Evolutionary conservation across 495 filamentous ascomycete species (phyloP).

Genomic region (Aspergillus leporis): DNA sequence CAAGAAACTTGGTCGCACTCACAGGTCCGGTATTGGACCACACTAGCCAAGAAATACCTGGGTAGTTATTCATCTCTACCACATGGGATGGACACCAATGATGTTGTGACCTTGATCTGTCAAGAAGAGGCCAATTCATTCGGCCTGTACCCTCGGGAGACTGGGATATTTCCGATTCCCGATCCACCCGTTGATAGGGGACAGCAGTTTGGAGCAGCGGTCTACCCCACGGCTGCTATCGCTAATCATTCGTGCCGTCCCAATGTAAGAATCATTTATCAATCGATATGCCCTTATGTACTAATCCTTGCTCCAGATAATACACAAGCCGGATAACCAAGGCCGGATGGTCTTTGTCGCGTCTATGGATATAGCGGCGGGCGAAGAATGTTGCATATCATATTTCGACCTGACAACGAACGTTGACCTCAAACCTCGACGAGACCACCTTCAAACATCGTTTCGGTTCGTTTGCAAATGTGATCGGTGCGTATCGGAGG

Average conservation of each 20-base stretch:
- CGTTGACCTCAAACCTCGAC: slow-evolving; percentile 24
- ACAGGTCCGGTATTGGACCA: slow-evolving; percentile 31
- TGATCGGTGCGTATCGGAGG: slow-evolving; percentile 33
- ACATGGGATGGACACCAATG: slow-evolving; percentile 24
- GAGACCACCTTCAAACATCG: slow-evolving; percentile 30
- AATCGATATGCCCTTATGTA: not conserved
- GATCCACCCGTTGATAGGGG: slow-evolving; percentile 24
- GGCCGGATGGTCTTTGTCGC: slow-evolving; percentile 42
- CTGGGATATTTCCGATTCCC: slow-evolving; percentile 26
- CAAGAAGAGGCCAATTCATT: slow-evolving; percentile 45
- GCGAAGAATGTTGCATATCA: slow-evolving; percentile 44
- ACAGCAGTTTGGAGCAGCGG: slow-evolving; percentile 40
- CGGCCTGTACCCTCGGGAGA: slow-evolving; percentile 43
- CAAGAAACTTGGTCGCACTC: slow-evolving; percentile 37
- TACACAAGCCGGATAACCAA: slow-evolving; percentile 36
- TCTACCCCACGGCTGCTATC: slow-evolving; percentile 40
- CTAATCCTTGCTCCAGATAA: slow-evolving; percentile 26
- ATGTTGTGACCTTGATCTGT: slow-evolving; percentile 35
- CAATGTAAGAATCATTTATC: slow-evolving; percentile 29
- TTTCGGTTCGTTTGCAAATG: slow-evolving; percentile 39
- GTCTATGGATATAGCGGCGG: slow-evolving; percentile 32
- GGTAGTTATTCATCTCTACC: slow-evolving; percentile 17
- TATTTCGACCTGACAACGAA: slow-evolving; percentile 38
- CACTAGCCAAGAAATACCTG: slow-evolving; percentile 41
- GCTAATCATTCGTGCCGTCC: slow-evolving; percentile 42